Evolutionary conservation across 2,329 filamentous ascomycete genomes (phyloP), one percentile per base, ranked within the genome.

Genomic region (Penicillium sp.): DNA sequence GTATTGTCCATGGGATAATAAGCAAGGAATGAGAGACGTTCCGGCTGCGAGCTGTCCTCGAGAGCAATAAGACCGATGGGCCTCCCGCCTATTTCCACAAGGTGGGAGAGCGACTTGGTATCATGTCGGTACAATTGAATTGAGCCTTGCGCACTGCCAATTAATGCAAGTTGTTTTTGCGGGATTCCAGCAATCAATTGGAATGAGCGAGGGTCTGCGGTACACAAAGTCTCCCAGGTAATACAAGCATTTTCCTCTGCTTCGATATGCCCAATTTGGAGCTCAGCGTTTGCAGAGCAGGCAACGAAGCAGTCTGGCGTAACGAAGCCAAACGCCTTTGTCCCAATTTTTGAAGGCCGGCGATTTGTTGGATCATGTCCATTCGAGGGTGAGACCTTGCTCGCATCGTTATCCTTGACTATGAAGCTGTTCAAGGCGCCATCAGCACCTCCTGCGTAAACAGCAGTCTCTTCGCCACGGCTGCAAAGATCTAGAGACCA

Each of bases 391-490:
- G 11, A 22, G 4, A 24, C 9, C n/a, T 37, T 20, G 1, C 8
- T 10, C 3, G 2, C 14, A 10, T 13, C 9, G 16, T 14, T 34
- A 37, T 58, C 51, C 20, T 54, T 49, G 13, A 61, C 47, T 26
- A 52, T 52, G 28, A 67, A 68, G 3, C 56, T 61, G 36, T 69
- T 66, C 31, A 86, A 71, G 26, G 77, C 76, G 13, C 89, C 85
- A 68, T 98, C 93, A 9, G 87, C 85, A n/a, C 88, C 93, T 10
- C 93, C 93, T 1, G 87, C 89, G 3, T 80, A 82, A 16, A 89
- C 54, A 1, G 76, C 51, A 0, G 73, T 58, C 11, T 63, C 65
- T 11, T 65, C 55, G 0, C 63, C 57, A 1, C 61, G 56, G 9
- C 41, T 48, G 18, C 47, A 59, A 42, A 70, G 49, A 10, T 79